phyloP scores from a whole-genome alignment of 768 basidiomycete species.

The Psilocybe tampanensis region DNA sequence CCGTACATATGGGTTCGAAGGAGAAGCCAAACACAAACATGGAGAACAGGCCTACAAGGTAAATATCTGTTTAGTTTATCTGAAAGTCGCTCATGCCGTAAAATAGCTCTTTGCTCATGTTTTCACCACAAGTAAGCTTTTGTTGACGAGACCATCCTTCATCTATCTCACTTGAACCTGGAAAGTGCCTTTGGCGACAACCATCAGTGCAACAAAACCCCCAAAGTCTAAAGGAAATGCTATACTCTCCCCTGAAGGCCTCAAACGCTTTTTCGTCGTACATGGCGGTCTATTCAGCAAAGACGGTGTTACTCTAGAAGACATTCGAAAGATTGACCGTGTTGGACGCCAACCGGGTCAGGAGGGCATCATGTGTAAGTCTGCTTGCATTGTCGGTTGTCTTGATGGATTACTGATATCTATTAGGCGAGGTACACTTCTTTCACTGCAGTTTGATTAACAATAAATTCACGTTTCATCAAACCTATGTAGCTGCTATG shows the following conservation, averaged over 20 bases:
- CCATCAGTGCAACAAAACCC: constrained; percentile 75
- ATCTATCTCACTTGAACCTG: neutral
- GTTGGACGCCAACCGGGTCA: constrained; percentile 91
- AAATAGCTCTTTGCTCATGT: constrained; percentile 86
- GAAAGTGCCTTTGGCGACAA: constrained; percentile 86
- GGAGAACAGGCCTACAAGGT: constrained; percentile 95
- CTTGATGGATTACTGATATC: constrained; percentile 3
- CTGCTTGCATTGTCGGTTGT: constrained; percentile 7
- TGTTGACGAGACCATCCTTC: neutral
- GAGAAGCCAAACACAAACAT: constrained; percentile 96
- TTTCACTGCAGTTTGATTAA: neutral
- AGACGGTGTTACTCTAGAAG: constrained; percentile 93
- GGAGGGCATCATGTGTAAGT: constrained; percentile 93
- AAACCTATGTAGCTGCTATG: constrained; percentile 68
- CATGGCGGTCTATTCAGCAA: constrained; percentile 97
- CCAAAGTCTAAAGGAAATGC: constrained; percentile 44
- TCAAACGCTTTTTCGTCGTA: constrained; percentile 90
- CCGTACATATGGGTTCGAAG: constrained; percentile 89
- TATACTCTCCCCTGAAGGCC: constrained; percentile 82
- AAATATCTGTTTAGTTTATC: constrained; percentile 5
- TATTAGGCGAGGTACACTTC: constrained; percentile 61
- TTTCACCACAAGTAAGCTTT: constrained; percentile 79
- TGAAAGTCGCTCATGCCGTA: neutral
- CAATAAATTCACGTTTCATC: constrained; percentile 4
- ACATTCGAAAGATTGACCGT: constrained; percentile 86